Conservation (phyloP, 108 stramenopile genomes). For the Cyclotella sp. region DNA sequence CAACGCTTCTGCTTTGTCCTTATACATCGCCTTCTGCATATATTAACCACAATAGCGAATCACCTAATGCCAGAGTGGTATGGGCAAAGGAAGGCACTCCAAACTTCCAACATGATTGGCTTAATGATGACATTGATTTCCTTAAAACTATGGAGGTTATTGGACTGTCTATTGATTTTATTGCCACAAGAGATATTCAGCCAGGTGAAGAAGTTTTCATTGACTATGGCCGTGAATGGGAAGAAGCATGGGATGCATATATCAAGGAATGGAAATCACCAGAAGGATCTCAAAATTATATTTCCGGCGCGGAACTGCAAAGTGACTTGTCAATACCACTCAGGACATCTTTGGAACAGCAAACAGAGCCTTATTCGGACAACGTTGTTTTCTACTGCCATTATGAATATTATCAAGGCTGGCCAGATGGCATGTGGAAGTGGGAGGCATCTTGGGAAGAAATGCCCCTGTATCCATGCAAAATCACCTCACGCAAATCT, state of each 20-base stretch:
- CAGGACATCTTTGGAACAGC: slow-evolving; percentile 68
- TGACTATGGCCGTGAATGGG: slow-evolving; percentile 83
- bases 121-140: slow-evolving; percentile 42
- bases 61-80: slow-evolving; percentile 48
- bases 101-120: slow-evolving; percentile 47
- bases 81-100: slow-evolving; percentile 48
- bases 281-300: slow-evolving; percentile 34
- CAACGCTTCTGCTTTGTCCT: slow-evolving; percentile 62
- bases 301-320: slow-evolving; percentile 43
- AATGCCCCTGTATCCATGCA: slow-evolving; percentile 33
- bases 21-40: slow-evolving; percentile 63
- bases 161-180: slow-evolving; percentile 71
- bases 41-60: slow-evolving; percentile 58
- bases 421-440: slow-evolving; percentile 30
- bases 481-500: slow-evolving; percentile 30
- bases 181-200: slow-evolving; percentile 77
- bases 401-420: slow-evolving; percentile 42
- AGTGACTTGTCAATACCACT: slow-evolving; percentile 52
- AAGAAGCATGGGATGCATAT: slow-evolving; percentile 78
- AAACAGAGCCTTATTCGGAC: slow-evolving; percentile 64
- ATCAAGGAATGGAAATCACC: slow-evolving; percentile 58
- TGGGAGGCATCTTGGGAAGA: slow-evolving; percentile 32
- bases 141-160: slow-evolving; percentile 36
- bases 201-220: slow-evolving; percentile 82
- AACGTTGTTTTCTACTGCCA: slow-evolving; percentile 70